These are phyloP conservation scores for Lactifluus subvellereus DNA, from an alignment of 768 basidiomycete species.

Conservation along the genomic window DNA sequence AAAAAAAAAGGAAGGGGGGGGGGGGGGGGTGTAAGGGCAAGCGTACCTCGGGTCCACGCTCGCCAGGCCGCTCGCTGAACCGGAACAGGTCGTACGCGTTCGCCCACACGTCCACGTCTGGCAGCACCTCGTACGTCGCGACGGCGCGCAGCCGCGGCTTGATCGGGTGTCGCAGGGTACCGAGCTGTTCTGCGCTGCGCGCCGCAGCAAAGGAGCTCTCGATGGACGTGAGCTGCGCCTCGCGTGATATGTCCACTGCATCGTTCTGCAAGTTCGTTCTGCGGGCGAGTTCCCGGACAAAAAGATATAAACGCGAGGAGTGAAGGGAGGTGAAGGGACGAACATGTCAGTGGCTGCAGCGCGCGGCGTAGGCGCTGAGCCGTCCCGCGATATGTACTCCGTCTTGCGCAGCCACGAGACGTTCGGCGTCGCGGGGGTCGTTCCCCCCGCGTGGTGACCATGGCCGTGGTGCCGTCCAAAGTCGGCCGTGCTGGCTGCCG, in stretches of 20 bases:
- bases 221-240: constrained; percentile 71
- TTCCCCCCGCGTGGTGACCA: constrained; percentile 35
- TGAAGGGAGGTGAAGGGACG: constrained; percentile 24
- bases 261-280: constrained; percentile 41
- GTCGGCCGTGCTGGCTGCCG: constrained; percentile 39
- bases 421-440: constrained; percentile 48
- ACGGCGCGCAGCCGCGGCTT: constrained; percentile 70
- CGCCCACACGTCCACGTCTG: constrained; percentile 82
- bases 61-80: constrained; percentile 84
- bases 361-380: constrained; percentile 38
- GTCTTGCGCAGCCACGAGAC: constrained; percentile 93
- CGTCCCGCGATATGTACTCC: constrained; percentile 75
- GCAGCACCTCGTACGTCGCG: constrained; percentile 77
- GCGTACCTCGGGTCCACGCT: constrained; percentile 59
- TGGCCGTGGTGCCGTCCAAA: constrained; percentile 36
- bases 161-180: constrained; percentile 65
- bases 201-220: constrained; percentile 68
- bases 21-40: not conserved
- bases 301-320: not conserved
- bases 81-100: constrained; percentile 85
- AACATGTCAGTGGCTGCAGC: constrained; percentile 48
- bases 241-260: constrained; percentile 61
- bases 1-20: not conserved
- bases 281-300: constrained; percentile 27
- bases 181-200: constrained; percentile 54